phyloP scores from a whole-genome alignment of 352 stramenopile genomes.

The Peronospora farinosa region DNA sequence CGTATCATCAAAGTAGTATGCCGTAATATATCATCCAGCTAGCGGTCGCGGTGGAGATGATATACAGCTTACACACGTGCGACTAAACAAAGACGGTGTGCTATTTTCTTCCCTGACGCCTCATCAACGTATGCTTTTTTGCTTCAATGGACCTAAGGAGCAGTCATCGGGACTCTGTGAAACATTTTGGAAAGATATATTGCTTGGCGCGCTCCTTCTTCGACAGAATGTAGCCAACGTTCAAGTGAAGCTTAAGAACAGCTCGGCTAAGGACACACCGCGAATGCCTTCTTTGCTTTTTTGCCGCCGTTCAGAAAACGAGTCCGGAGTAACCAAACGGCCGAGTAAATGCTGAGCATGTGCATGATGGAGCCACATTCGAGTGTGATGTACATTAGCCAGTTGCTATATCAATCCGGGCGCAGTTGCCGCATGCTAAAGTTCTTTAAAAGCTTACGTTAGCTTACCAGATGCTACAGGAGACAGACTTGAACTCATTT shows the following conservation, averaged over 20 bases:
- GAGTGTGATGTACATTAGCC: constrained; percentile 59
- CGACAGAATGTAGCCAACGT: constrained; percentile 36
- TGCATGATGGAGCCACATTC: constrained; percentile 59
- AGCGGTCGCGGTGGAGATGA: constrained; percentile 21
- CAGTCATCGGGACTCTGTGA: constrained; percentile 27
- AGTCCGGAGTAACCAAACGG: constrained; percentile 46
- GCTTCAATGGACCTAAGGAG: constrained; percentile 15
- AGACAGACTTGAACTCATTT: constrained; percentile 34
- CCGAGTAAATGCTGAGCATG: constrained; percentile 70
- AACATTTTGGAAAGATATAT: constrained; percentile 55
- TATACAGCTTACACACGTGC: constrained; percentile 41
- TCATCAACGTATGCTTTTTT: constrained; percentile 5
- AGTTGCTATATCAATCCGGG: constrained; percentile 55
- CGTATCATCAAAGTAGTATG: constrained; percentile 46
- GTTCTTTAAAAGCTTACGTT: constrained; percentile 64
- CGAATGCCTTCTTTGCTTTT: no score
- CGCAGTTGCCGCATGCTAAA: constrained; percentile 41
- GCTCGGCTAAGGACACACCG: no score
- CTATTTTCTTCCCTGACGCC: background rate
- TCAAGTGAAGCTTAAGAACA: constrained; percentile 23
- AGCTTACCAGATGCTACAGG: constrained; percentile 58
- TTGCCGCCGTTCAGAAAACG: background rate
- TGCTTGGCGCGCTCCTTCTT: constrained; percentile 42
- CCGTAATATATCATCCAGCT: constrained; percentile 45
- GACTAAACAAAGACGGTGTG: background rate